Evolutionary conservation across 805 yeast species (phyloP), one percentile per base, ranked within the genome.

Genomic region (Candida vartiovaarae): DNA sequence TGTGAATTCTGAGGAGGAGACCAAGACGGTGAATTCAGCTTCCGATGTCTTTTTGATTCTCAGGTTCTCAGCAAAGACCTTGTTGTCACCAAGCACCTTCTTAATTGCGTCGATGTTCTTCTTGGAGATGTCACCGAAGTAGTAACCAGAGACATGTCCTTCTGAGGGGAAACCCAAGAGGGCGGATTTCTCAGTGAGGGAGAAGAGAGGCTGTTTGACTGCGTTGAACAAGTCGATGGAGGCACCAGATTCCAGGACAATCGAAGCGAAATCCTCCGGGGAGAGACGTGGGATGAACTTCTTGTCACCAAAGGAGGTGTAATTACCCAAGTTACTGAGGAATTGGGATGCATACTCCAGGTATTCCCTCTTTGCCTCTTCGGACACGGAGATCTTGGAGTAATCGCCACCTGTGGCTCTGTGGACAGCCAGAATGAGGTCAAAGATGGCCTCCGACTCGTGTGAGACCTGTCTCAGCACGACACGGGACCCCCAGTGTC

Each of bases 231-330:
- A 46, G 6, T 57, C 57, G 31, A 62, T 53, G 2, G 62, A 46
- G 25, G 61, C 59, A 36, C 67, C 67, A 23, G 75, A 60, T 2
- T 68, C 49, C 31, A 61, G 61, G n/a, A 75, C 70, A 29, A 84
- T 65, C 25, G 64, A 51, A 44, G 66, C 73, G 52, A 87, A 80
- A 6, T 71, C 70, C 0, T 62, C 73, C 30, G 52, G 56, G 0
- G 71, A 44, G 34, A 86, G 55, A 40, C 77, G 66, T 34, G 96
- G 96, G 49, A 88, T 72, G 57, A 88, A 88, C 63, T 88, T 88
- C 53, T 78, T 77, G 65, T 88, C 96, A 52, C 96, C 96, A 61
- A 88, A 88, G 1, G 93, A 82, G 65, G 83, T 88, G 66, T 76
- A 84, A 57, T 84, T 84, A 52, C 93, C 93, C 61, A 81, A 68